Evolutionary conservation across 2,329 filamentous ascomycete species (phyloP).

Genomic region (Penicillium sp.): DNA sequence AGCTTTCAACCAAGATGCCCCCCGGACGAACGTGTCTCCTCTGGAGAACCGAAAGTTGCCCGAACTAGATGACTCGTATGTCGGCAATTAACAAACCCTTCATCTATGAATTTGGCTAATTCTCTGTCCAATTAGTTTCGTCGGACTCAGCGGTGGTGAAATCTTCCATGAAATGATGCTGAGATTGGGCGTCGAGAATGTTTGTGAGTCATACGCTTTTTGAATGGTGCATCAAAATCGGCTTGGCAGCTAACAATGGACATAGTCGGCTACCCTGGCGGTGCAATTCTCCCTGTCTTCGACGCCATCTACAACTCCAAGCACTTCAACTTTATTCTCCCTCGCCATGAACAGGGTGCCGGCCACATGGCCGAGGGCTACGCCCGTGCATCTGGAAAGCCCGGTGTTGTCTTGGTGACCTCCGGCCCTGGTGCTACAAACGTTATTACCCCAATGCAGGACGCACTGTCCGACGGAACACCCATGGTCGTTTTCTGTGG

Average conservation of each 20-base stretch:
- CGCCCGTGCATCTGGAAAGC: constrained; percentile 86
- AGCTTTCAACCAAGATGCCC: constrained; percentile 52
- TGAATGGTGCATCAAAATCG: not conserved
- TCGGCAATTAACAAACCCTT: constrained; percentile 21
- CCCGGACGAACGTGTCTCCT: constrained; percentile 63
- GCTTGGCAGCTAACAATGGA: not conserved
- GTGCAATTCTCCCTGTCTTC: constrained; percentile 95
- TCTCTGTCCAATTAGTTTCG: constrained; percentile 57
- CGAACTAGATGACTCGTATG: constrained; percentile 78
- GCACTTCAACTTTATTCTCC: constrained; percentile 94
- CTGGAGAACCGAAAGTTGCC: constrained; percentile 57
- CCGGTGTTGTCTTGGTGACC: constrained; percentile 93
- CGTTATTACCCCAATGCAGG: constrained; percentile 92
- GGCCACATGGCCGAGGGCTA: constrained; percentile 99
- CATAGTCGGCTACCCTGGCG: constrained; percentile 81
- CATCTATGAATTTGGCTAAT: constrained; percentile 14
- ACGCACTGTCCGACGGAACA: constrained; percentile 90
- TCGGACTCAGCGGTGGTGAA: constrained; percentile 90
- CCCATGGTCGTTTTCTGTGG: constrained; percentile 95
- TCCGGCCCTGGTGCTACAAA: constrained; percentile 96
- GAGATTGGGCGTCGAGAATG: constrained; percentile 82
- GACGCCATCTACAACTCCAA: constrained; percentile 98
- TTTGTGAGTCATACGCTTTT: constrained; percentile 63
- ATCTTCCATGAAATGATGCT: constrained; percentile 99
- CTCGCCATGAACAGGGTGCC: constrained; percentile 93